These are phyloP conservation scores for Neurospora discreta DNA, from an alignment of 495 filamentous ascomycete species.

Conservation along the genomic window DNA sequence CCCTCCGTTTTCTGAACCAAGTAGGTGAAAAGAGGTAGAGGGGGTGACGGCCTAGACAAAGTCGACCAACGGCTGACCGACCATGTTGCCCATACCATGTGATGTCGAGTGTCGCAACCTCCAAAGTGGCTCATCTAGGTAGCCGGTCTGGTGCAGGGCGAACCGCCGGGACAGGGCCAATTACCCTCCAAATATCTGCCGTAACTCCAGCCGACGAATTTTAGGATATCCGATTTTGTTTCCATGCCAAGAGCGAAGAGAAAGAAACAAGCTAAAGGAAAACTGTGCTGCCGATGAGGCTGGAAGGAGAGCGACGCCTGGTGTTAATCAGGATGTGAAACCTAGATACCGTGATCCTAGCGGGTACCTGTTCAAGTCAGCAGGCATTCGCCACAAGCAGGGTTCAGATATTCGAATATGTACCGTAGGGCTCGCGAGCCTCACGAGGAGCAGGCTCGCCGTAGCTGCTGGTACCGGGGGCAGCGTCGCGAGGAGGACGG, in stretches of 20 bases:
- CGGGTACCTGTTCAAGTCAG: conserved; percentile 16
- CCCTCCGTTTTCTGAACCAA: conserved; percentile 23
- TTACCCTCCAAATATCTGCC: conserved; percentile 24
- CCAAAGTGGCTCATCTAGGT: conserved; percentile 20
- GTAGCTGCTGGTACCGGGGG: conserved; percentile 37
- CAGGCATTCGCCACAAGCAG: neutral
- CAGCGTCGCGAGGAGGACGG: conserved; percentile 37
- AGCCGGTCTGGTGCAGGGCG: conserved; percentile 13
- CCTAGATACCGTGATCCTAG: conserved; percentile 6
- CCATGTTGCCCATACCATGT: conserved; percentile 16
- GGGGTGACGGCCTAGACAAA: conserved; percentile 13
- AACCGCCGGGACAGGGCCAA: conserved; percentile 22
- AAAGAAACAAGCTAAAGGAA: conserved; percentile 14
- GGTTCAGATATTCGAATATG: neutral
- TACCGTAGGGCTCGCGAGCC: conserved; percentile 38
- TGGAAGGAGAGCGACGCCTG: neutral
- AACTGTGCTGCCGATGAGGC: conserved; percentile 15
- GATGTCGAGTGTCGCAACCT: conserved; percentile 23
- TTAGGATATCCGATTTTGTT: conserved; percentile 29
- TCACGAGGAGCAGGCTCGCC: conserved; percentile 52
- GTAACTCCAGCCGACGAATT: conserved; percentile 30
- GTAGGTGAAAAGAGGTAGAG: conserved; percentile 8
- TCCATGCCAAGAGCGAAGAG: conserved; percentile 21
- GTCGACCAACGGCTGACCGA: conserved; percentile 26
- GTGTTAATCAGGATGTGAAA: neutral